Evolutionary conservation across 2,329 filamentous ascomycete species (phyloP), one percentile per base, ranked within the genome.

Genomic region (Harringtonia lauricola): DNA sequence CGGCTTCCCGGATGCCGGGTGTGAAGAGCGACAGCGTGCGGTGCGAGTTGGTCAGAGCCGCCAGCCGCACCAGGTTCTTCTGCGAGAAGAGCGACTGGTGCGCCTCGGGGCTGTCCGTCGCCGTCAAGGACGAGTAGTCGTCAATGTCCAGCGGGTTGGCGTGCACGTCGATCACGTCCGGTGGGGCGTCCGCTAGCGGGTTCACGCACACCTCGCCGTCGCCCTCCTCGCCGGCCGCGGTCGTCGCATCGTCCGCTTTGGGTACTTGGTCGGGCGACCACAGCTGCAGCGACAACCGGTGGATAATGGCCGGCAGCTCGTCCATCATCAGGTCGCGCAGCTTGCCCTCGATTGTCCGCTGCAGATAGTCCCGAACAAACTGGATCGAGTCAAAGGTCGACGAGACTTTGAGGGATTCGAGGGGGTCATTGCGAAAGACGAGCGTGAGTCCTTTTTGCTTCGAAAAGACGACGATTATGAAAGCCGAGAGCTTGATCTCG

Each of bases 341-440:
- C 62, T 96, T 92, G 41, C 79, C 84, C 64, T 98, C 92, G 55
- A 98, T 98, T 48, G 90, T 94, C 60, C 86, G 84, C 59, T 98
- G 92, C 45, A 98, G 69, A 61, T 96, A 96, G 62, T 98, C 89
- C 53, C 92, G 83, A 49, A 98, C 92, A 58, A 98, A 98, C 36
- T 92, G 90, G 56, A 98, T 98, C 13, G 90, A 95, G 67, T 98
- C 92, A 63, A 98, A 98, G 36, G 92, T 98, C 53, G 90, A 96
- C 1, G 90, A 96, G 52, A 98, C 92, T 68, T 95, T 96, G 57
- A 98, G 79, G 5, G 90, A 95, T 61, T 98, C 92, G 49, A 98
- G 79, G 5, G 92, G 92, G 60, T 98, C 92, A 74, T 98, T 96
- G 55, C 92, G 83, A 62, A 98, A 98, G 36, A 98, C 92, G 39